Base-by-base conservation (phyloP, 305 asterid genomes). In the Fraxinus nigra region DNA sequence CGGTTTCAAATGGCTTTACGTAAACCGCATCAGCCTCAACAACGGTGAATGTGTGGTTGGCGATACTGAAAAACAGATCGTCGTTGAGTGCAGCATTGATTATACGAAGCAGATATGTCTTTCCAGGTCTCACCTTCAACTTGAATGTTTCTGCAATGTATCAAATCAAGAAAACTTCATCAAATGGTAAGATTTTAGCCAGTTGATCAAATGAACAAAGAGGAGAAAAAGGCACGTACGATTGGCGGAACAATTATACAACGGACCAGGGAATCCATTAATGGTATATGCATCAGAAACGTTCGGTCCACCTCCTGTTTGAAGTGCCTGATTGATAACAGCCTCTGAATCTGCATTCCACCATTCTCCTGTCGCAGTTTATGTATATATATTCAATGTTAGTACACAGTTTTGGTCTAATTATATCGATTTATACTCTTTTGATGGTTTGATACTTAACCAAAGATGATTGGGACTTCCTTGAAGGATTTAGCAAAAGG, bases 1-100 rank as follows among this genome's bases (percentile, higher is more conserved):
- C 84, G 56, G 90, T 85, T 78, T 79, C 75, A 70, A 89, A 89
- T 13, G 92, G 87, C 77, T 89, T 89, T 2, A 87, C 79, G 65
- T 87, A 89, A 37, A 7, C 5, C 3, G 92, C 92, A 78, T 89
- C 92, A 2, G 86, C 88, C 80, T 89, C 92, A 1, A 84, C 88
- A 0, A 85, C 75, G 0, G 87, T 77, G 22, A 89, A 38, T 2
- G 89, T 61, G 75, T 89, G 92, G 59, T 87, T 87, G 0, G 87
- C 85, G 40, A 84, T 82, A n/a, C 84, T 69, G 76, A 89, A 85
- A 79, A 89, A 89, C 1, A 89, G 89, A 0, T 87, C 88, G 20
- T 89, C 92, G 38, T 89, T 87, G 80, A 89, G 88, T 73, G 92
- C 92, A 85, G 87, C 90, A 10, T 87, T 89, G 87, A 89, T 85